Conservation (phyloP, 1,139 yeast species). For the Komagataea norvegica region DNA sequence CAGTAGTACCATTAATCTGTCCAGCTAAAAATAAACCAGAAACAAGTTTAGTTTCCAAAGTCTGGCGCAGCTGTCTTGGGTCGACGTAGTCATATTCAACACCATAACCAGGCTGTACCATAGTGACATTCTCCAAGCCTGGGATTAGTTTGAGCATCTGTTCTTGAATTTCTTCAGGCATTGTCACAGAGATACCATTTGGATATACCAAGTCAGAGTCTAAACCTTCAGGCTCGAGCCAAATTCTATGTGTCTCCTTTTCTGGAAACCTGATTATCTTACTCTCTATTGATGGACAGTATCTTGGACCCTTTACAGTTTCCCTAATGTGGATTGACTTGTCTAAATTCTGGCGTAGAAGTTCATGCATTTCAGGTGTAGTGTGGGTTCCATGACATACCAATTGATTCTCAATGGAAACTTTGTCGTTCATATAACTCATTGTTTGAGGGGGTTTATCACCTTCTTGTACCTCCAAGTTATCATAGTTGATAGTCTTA, state of each 20-base stretch:
- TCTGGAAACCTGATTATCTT: slow-evolving; percentile 79
- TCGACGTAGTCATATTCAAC: slow-evolving; percentile 97
- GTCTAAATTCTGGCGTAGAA: slow-evolving; percentile 66
- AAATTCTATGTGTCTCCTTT: slow-evolving; percentile 70
- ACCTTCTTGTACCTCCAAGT: slow-evolving; percentile 64
- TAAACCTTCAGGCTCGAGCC: slow-evolving; percentile 97
- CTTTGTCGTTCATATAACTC: slow-evolving; percentile 73
- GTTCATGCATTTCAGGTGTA: slow-evolving; percentile 65
- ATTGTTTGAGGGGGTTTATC: slow-evolving; percentile 85
- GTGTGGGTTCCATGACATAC: slow-evolving; percentile 78
- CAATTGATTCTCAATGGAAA: slow-evolving; percentile 55
- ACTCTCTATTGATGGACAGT: slow-evolving; percentile 95
- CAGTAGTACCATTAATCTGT: slow-evolving; percentile 97
- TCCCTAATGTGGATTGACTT: slow-evolving; percentile 87
- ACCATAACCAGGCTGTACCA: slow-evolving; percentile 96
- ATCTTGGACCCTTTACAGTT: slow-evolving; percentile 93
- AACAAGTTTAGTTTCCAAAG: slow-evolving; percentile 78
- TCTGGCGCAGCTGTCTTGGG: slow-evolving; percentile 76
- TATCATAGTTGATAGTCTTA: slow-evolving; percentile 61
- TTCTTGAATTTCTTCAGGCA: slow-evolving; percentile 91
- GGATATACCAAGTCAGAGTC: slow-evolving; percentile 86
- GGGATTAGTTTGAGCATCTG: slow-evolving; percentile 71
- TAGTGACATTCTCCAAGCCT: slow-evolving; percentile 81
- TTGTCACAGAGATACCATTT: slow-evolving; percentile 91
- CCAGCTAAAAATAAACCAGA: slow-evolving; percentile 87